Conservation (phyloP, 495 filamentous ascomycete genomes). For the Lichenothelia convexa region DNA sequence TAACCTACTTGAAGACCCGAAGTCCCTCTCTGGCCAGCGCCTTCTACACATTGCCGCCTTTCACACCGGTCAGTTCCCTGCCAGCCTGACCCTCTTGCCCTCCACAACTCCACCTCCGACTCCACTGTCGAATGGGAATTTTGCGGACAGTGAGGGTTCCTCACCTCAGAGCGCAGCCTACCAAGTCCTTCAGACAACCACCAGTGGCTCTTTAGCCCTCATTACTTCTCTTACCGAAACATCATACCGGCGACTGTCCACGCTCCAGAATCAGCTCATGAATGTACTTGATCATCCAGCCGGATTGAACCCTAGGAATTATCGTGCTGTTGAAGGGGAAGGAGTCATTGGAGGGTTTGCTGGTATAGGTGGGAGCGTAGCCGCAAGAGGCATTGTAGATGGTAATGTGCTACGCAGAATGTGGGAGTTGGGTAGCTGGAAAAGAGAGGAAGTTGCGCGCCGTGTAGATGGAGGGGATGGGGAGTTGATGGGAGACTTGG, state of each 20-base stretch:
- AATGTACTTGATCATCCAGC: constrained; percentile 56
- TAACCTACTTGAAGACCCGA: constrained; percentile 62
- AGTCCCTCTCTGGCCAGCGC: constrained; percentile 73
- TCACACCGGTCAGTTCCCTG: constrained; percentile 61
- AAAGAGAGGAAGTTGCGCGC: constrained; percentile 46
- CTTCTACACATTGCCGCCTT: constrained; percentile 76
- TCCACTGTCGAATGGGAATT: constrained; percentile 17
- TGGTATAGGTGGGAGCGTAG: constrained; percentile 14
- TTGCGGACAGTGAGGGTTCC: constrained; percentile 8
- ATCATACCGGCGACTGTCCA: constrained; percentile 62
- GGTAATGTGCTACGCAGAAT: constrained; percentile 42
- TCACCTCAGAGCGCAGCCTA: constrained; percentile 26
- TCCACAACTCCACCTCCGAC: constrained; percentile 31
- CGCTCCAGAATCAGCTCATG: constrained; percentile 62
- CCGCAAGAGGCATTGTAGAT: constrained; percentile 40
- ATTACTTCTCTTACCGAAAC: constrained; percentile 63
- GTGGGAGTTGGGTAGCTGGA: constrained; percentile 48
- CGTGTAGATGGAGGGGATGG: constrained; percentile 36
- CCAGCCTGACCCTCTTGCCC: constrained; percentile 57
- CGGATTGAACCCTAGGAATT: constrained; percentile 66
- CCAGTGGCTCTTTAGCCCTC: constrained; percentile 56
- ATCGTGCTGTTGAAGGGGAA: constrained; percentile 34
- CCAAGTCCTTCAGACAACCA: constrained; percentile 49
- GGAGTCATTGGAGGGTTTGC: constrained; percentile 31
- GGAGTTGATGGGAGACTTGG: constrained; percentile 38